Evolutionary conservation across 352 stramenopile genomes (phyloP).

Genomic region (Phytophthora tubulina): DNA sequence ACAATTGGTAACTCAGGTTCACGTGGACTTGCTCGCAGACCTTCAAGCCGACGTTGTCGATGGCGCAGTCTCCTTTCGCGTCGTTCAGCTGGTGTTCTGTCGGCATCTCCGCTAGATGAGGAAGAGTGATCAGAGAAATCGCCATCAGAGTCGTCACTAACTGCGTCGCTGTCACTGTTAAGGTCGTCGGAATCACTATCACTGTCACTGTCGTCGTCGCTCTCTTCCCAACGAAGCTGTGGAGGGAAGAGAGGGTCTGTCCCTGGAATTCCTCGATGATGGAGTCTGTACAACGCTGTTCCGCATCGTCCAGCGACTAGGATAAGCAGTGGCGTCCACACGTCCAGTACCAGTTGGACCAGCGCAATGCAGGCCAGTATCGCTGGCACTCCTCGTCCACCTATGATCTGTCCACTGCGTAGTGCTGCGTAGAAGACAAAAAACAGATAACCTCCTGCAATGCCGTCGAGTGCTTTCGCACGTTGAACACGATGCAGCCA

Average conservation of each 20-base stretch:
- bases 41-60: conserved; percentile 31
- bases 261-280: conserved; percentile 62
- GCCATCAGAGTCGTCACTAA: conserved; percentile 21
- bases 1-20: conserved; percentile 40
- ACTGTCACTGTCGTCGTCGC: conserved; percentile 51
- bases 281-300: conserved; percentile 56
- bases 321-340: conserved; percentile 74
- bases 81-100: conserved; percentile 39
- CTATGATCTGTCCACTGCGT: conserved; percentile 67
- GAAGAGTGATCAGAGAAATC: conserved; percentile 41
- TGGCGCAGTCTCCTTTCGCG: conserved; percentile 29
- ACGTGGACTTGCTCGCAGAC: conserved; percentile 23
- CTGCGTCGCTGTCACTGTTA: conserved; percentile 32
- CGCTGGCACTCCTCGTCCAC: conserved; percentile 45
- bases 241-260: conserved; percentile 75
- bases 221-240: conserved; percentile 69
- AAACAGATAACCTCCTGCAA: conserved; percentile 71
- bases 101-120: conserved; percentile 35
- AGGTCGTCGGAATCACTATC: conserved; percentile 25
- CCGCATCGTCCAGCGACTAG: conserved; percentile 73
- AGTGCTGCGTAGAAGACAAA: conserved; percentile 77
- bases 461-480: conserved; percentile 64
- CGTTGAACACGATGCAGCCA: conserved; percentile 70
- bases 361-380: conserved; percentile 57
- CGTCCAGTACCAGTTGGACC: conserved; percentile 65